These are phyloP conservation scores for Aureobasidium subglaciale DNA, from an alignment of 2,329 filamentous ascomycete species.

Conservation along the genomic window DNA sequence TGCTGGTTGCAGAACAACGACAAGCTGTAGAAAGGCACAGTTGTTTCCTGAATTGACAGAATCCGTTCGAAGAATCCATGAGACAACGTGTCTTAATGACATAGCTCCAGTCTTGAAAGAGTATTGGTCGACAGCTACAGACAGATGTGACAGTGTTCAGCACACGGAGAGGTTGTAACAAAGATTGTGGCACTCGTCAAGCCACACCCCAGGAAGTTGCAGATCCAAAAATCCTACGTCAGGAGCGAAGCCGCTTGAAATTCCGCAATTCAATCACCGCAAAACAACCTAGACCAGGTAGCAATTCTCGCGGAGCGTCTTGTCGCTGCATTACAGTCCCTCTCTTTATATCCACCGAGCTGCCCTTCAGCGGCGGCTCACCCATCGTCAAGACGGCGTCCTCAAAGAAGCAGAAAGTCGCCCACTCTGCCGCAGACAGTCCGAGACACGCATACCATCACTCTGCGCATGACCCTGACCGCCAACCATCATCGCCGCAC, in stretches of 20 bases:
- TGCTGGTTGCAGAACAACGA: no score
- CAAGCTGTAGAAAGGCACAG: no score
- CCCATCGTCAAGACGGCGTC: constrained; percentile 20
- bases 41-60: no score
- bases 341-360: constrained; percentile 4
- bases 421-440: constrained; percentile 24
- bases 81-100: no score
- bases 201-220: no score
- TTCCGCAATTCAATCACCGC: not conserved
- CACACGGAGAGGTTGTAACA: no score
- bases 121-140: no score
- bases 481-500: constrained; percentile 16
- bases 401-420: constrained; percentile 42
- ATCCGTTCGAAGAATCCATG: no score
- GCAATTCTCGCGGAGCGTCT: not conserved
- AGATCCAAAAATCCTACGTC: no score
- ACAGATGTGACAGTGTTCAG: no score
- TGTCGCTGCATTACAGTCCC: not conserved
- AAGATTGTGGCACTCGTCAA: no score
- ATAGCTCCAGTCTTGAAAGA: no score
- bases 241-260: not conserved
- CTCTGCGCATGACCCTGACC: constrained; percentile 17
- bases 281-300: not conserved
- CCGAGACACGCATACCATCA: constrained; percentile 19
- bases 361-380: constrained; percentile 19